phyloP scores from a whole-genome alignment of 1,139 yeast species.

The Kodamaea ohmeri region DNA sequence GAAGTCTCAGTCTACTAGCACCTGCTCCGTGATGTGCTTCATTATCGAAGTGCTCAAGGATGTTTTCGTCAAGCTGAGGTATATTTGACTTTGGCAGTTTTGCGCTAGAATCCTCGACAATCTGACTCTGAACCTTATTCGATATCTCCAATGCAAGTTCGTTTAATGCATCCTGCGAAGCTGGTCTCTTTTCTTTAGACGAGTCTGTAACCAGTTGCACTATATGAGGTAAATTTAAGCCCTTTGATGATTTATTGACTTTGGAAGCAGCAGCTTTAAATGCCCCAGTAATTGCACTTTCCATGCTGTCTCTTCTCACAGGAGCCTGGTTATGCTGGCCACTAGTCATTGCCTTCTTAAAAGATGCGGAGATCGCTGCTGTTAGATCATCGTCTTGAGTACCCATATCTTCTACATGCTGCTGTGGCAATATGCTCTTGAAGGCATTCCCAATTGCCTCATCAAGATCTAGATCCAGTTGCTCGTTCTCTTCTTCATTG shows the following conservation, averaged over 20 bases:
- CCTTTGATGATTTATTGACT: background rate
- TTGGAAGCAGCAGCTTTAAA: conserved; percentile 23
- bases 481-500: conserved; percentile 21
- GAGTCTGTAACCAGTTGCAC: conserved; percentile 20
- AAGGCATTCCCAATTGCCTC: conserved; percentile 26
- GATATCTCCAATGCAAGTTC: conserved; percentile 36
- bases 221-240: conserved; percentile 16
- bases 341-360: conserved; percentile 15
- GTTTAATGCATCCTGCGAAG: conserved; percentile 27
- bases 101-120: conserved; percentile 13
- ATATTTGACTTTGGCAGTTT: conserved; percentile 20
- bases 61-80: conserved; percentile 40
- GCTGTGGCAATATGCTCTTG: conserved; percentile 14
- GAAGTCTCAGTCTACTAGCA: background rate
- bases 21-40: conserved; percentile 31
- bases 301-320: conserved; percentile 20
- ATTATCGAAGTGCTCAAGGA: conserved; percentile 38
- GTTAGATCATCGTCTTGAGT: conserved; percentile 17
- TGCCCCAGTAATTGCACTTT: conserved; percentile 35
- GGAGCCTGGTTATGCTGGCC: conserved; percentile 9
- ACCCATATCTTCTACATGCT: conserved; percentile 6
- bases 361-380: conserved; percentile 19
- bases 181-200: conserved; percentile 14
- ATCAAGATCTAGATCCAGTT: conserved; percentile 25
- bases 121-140: conserved; percentile 31